Conservation (phyloP, 1,284 basidiomycete species). For the Gymnopus androsaceus region DNA sequence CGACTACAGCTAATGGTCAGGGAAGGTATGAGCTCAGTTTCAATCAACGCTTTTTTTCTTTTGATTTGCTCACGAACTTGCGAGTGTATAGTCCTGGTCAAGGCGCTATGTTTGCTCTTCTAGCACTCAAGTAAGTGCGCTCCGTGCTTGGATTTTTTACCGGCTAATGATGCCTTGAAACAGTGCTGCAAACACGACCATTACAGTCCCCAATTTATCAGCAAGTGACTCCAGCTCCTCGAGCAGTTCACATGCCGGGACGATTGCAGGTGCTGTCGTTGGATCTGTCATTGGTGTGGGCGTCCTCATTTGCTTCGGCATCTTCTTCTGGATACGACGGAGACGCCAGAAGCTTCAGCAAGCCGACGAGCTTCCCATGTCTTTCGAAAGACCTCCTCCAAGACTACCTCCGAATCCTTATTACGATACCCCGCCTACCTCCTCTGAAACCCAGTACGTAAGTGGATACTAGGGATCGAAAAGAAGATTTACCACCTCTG, state of each 20-base stretch:
- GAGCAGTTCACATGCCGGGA: background rate
- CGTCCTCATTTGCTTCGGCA: background rate
- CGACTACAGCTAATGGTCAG: background rate
- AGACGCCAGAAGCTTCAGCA: background rate
- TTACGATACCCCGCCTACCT: background rate
- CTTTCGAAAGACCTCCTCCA: background rate
- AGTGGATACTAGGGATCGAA: background rate
- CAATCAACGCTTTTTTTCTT: background rate
- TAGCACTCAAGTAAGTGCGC: slow-evolving; percentile 8
- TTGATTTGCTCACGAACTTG: background rate
- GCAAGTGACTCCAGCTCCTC: background rate
- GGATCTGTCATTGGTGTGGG: slow-evolving; percentile 5
- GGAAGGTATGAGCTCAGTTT: background rate
- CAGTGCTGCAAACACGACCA: slow-evolving; percentile 1
- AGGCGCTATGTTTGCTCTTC: slow-evolving; percentile 14
- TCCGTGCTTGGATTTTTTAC: background rate
- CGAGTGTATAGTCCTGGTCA: slow-evolving; percentile 4
- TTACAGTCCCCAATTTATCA: background rate
- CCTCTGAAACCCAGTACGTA: background rate
- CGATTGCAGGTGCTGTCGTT: slow-evolving; percentile 14
- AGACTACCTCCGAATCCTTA: background rate
- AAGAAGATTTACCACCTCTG: background rate
- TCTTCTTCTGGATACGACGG: slow-evolving; percentile 6
- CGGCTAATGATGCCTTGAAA: background rate
- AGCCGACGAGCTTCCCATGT: background rate